Conservation (phyloP, 2,329 filamentous ascomycete species). For the Fusarium bactridioides region DNA sequence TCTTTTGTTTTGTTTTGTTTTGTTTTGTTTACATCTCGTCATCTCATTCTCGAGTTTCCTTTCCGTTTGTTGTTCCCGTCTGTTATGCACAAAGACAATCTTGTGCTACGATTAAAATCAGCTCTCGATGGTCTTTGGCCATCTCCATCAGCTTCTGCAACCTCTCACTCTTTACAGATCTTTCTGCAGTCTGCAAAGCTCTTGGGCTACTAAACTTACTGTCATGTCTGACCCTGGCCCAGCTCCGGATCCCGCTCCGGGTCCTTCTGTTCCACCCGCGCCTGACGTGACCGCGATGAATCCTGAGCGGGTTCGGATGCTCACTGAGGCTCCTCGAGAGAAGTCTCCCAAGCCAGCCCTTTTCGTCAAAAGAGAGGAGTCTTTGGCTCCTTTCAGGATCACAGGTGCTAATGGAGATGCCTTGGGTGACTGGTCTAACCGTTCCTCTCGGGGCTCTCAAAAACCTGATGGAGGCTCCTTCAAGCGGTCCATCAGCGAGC, state of each 20-base stretch:
- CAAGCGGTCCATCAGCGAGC: constrained; percentile 12
- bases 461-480: background rate
- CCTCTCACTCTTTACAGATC: background rate
- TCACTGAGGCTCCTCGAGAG: constrained; percentile 24
- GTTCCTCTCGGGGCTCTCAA: background rate
- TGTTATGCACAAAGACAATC: background rate
- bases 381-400: background rate
- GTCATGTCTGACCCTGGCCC: background rate
- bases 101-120: background rate
- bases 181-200: background rate
- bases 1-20: background rate
- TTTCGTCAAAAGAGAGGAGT: constrained; percentile 12
- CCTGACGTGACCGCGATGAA: constrained; percentile 34
- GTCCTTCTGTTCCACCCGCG: background rate
- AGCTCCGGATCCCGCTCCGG: background rate
- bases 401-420: constrained; percentile 28
- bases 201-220: background rate
- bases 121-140: background rate
- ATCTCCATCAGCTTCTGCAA: background rate
- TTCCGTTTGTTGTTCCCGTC: background rate
- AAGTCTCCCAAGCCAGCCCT: background rate
- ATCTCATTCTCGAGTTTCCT: too few relatives aligned
- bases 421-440: constrained; percentile 26
- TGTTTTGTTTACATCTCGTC: background rate
- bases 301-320: constrained; percentile 40